These are phyloP conservation scores for Brassica rapa DNA, from an alignment of 345 rosid species.

Conservation along the genomic window DNA sequence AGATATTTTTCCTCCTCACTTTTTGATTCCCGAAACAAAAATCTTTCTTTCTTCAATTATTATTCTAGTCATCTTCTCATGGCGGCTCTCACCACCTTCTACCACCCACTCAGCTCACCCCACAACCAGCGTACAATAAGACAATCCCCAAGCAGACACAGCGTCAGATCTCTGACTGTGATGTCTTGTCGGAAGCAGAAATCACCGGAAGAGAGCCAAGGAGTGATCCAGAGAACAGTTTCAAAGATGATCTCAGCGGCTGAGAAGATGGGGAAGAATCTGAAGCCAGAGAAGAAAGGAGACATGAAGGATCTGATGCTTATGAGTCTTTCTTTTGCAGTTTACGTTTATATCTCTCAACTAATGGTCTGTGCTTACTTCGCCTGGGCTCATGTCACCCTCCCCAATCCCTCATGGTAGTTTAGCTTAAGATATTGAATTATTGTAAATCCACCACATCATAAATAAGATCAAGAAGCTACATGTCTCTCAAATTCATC, in stretches of 20 bases:
- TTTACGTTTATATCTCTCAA: constrained; percentile 81
- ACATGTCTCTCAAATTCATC: constrained; percentile 7
- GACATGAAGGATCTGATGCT: constrained; percentile 75
- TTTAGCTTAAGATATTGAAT: background rate
- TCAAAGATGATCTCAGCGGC: constrained; percentile 21
- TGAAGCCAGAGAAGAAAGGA: constrained; percentile 54
- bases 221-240: constrained; percentile 25
- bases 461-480: constrained; percentile 14
- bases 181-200: constrained; percentile 32
- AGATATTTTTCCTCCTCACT: constrained; percentile 9
- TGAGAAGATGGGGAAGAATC: constrained; percentile 26
- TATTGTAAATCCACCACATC: constrained; percentile 27
- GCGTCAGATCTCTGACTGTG: constrained; percentile 23
- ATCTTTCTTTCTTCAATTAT: background rate
- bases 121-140: constrained; percentile 28
- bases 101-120: constrained; percentile 31
- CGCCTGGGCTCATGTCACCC: constrained; percentile 57
- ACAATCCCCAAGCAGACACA: constrained; percentile 23
- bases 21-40: constrained; percentile 17
- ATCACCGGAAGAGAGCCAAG: constrained; percentile 32
- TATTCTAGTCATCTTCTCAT: constrained; percentile 32
- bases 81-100: constrained; percentile 32
- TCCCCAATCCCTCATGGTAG: constrained; percentile 67
- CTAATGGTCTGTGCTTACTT: constrained; percentile 75
- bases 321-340: constrained; percentile 84